These are phyloP conservation scores for Termitomyces sp. DNA, from an alignment of 768 basidiomycete species.

Conservation along the genomic window DNA sequence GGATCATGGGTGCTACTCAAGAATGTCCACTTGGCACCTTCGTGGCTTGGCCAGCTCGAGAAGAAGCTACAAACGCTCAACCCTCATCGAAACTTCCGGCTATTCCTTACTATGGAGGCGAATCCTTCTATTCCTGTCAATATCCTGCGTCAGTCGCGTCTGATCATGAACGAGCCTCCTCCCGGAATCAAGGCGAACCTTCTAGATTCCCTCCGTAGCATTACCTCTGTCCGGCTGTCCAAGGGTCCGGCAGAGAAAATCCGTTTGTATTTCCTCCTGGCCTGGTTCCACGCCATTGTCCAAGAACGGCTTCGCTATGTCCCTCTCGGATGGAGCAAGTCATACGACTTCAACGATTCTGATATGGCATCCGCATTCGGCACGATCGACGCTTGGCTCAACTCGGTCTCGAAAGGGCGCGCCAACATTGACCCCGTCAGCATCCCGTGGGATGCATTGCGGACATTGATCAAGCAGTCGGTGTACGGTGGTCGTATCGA, in stretches of 20 bases:
- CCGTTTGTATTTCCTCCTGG: slow-evolving; percentile 90
- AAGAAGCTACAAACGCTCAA: slow-evolving; percentile 93
- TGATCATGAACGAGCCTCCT: slow-evolving; percentile 98
- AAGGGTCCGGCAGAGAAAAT: slow-evolving; percentile 92
- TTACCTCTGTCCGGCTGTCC: slow-evolving; percentile 65
- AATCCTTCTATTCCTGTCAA: slow-evolving; percentile 94
- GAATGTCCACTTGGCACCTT: slow-evolving; percentile 94
- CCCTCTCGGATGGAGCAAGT: slow-evolving; percentile 95
- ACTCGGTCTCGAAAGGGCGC: slow-evolving; percentile 74
- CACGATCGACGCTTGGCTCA: slow-evolving; percentile 92
- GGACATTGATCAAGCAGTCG: slow-evolving; percentile 90
- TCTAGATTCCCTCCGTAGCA: slow-evolving; percentile 79
- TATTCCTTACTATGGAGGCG: slow-evolving; percentile 98
- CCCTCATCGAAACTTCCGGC: slow-evolving; percentile 87
- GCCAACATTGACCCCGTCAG: slow-evolving; percentile 88
- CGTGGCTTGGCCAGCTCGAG: slow-evolving; percentile 94
- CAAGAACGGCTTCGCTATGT: slow-evolving; percentile 96
- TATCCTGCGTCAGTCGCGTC: slow-evolving; percentile 91
- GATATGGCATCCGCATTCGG: slow-evolving; percentile 91
- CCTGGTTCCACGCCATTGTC: slow-evolving; percentile 98
- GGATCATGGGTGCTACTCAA: slow-evolving; percentile 97
- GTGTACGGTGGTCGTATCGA: slow-evolving; percentile 94
- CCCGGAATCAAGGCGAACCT: slow-evolving; percentile 97
- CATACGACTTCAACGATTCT: slow-evolving; percentile 98
- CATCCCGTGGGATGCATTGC: slow-evolving; percentile 95